Evolutionary conservation across 192 early-diverging fungal genomes (phyloP), one percentile per base, ranked within the genome.

Genomic region (Phycomyces blakesleeanus): DNA sequence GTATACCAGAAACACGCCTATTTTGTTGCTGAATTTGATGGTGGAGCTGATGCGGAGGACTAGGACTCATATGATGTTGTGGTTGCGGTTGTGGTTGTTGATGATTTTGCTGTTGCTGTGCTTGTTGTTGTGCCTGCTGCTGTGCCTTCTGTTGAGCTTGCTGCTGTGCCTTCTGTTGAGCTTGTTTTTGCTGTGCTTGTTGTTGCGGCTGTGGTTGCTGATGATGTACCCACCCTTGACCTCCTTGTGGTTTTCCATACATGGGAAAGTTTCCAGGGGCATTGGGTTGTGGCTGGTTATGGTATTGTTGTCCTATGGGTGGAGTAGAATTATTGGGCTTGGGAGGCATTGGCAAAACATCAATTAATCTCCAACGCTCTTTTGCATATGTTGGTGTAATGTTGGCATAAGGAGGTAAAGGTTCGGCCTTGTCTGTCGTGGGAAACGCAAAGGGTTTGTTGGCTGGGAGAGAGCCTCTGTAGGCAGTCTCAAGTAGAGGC

Each of bases 371-470:
- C 67, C 67, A 69, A 16, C 51, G 41, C 5, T 69, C 58, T 39
- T 69, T 69, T 3, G 52, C 26, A 57, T 69, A 69, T 15, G 67
- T 69, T 9, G 67, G 67, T 57, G 67, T 69, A 11, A 69, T 69
- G 27, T 69, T 69, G 22, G 67, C 60, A 57, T 69, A 69, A 6
- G 67, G 67, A 9, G 67, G 67, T 6, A 58, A 27, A 49, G 42
- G 38, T 21, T 69, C 67, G 0, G 59, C 50, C 11, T 61, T 69
- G 40, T 69, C 67, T 5, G 60, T 57, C 0, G 75, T 74, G 1
- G 76, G 68, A 39, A 79, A 83, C 0, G 78, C 79, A 57, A 81
- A 81, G 1, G 72, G 67, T 37, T 78, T 79, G 39, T 61, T 76
- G 42, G 76, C 64, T n/a, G 81, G 78, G 26, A 83, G 51, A 20